phyloP scores from a whole-genome alignment of 257 asterid species.

The Datura wrightii region DNA sequence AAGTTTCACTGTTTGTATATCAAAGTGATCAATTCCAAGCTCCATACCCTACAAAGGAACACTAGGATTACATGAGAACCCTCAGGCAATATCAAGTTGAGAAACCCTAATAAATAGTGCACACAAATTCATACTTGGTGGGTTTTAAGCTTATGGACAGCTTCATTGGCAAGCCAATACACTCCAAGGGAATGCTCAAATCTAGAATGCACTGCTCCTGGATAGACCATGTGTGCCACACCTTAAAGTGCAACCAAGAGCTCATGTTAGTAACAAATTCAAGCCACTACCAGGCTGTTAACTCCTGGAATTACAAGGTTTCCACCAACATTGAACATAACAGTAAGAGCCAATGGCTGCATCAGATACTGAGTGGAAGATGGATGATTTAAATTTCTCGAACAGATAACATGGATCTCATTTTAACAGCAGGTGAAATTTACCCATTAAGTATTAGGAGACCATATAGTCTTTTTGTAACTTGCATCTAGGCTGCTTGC shows the following conservation, averaged over 20 bases:
- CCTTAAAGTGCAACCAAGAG: slow-evolving; percentile 52
- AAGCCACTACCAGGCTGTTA: background rate
- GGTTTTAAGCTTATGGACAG: slow-evolving; percentile 70
- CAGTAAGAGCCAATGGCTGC: background rate
- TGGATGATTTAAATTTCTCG: background rate
- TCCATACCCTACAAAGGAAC: slow-evolving; percentile 67
- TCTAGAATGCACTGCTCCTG: slow-evolving; percentile 87
- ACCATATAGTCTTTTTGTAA: background rate
- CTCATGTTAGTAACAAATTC: slow-evolving; percentile 6
- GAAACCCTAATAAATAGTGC: background rate
- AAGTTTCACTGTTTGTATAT: slow-evolving; percentile 80
- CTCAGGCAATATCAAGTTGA: background rate
- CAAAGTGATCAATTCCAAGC: slow-evolving; percentile 87
- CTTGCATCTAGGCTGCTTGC: slow-evolving; percentile 24
- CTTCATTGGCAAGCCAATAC: slow-evolving; percentile 90
- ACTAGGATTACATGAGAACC: slow-evolving; percentile 19
- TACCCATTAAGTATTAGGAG: slow-evolving; percentile 20
- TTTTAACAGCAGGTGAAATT: background rate
- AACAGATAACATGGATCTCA: background rate
- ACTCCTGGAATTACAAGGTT: background rate
- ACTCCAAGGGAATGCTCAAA: slow-evolving; percentile 91
- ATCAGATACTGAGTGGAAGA: background rate
- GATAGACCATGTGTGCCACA: slow-evolving; percentile 83
- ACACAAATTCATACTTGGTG: slow-evolving; percentile 56
- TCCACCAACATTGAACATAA: background rate